These are phyloP conservation scores for Notholithocarpus densiflorus DNA, from an alignment of 306 rosid genomes.

Conservation along the genomic window DNA sequence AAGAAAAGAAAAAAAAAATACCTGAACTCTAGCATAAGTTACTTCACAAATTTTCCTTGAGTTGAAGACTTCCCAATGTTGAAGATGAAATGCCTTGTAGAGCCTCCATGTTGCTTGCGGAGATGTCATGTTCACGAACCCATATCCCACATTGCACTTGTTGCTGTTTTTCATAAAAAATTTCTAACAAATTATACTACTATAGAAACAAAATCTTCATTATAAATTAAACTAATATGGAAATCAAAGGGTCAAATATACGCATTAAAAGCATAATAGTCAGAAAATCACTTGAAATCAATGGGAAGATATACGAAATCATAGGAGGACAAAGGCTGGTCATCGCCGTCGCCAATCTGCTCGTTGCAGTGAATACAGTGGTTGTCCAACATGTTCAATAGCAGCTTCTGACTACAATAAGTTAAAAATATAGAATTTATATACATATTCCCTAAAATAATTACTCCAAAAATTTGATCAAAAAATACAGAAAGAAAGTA, in stretches of 20 bases:
- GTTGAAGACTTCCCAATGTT: constrained; percentile 92
- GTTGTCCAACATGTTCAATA: constrained; percentile 88
- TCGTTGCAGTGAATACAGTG: constrained; percentile 93
- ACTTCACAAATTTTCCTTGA: constrained; percentile 89
- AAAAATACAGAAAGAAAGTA: neutral
- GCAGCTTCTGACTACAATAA: constrained; percentile 69
- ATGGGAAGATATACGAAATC: constrained; percentile 95
- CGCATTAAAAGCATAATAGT: neutral
- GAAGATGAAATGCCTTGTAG: constrained; percentile 85
- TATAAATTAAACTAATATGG: neutral
- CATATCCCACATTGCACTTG: constrained; percentile 98
- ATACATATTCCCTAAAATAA: neutral
- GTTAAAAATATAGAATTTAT: neutral
- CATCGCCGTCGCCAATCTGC: constrained; percentile 46
- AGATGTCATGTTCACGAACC: constrained; percentile 93
- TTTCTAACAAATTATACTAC: no score
- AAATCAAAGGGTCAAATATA: neutral
- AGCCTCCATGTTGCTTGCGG: constrained; percentile 76
- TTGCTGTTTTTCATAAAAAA: constrained; percentile 41
- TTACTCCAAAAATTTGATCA: neutral
- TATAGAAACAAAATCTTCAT: no score
- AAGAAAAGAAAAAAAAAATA: neutral
- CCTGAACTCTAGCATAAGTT: constrained; percentile 94
- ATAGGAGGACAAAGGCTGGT: constrained; percentile 68
- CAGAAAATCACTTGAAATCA: constrained; percentile 74